Evolutionary conservation across 225 moss, liverwort and hornwort genomes (phyloP), one percentile per base, ranked within the genome.

Genomic region (Takakia lepidozioides): DNA sequence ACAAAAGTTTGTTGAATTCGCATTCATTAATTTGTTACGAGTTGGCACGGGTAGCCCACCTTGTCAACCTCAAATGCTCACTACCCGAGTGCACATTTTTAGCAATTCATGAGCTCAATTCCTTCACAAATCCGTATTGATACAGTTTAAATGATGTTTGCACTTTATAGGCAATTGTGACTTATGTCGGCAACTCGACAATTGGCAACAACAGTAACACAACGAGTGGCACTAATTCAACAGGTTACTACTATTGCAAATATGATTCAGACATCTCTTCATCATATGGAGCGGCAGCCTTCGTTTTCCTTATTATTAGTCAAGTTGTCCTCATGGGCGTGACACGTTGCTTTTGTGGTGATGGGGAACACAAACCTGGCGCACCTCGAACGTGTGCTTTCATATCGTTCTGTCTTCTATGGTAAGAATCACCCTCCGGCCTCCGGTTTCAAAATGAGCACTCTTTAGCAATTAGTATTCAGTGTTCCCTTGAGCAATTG

Each of bases 221-320:
- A 57, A 43, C 61, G 42, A 69, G 78, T 36, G 57, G 73, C 46
- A 39, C 51, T 51, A 68, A 15, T 65, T 83, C 66, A 19, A 64
- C 36, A 29, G 76, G 43, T 1, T 86, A 85, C 54, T 81, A 78
- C 45, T 88, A 75, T 27, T 93, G 92, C 64, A 71, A 81, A 56
- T 92, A 92, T 10, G 67, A 85, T 20, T 72, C 78, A 9, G 83
- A 88, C 55, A 39, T 83, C 32, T 83, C 87, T 18, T 85, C 92
- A 16, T 67, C 69, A 2, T 80, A 80, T 55, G 88, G 73, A 46
- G 85, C 74, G 20, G 80, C 80, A 13, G 85, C 58, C 9, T 93
- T 93, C 58, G 64, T 68, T 14, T 69, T 79, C 50, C 78, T 86
- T 16, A 77, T 73, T n/a, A 61, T 79, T 18, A 77, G 69, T 17